Conservation (phyloP, 2,329 filamentous ascomycete species). For the Bipolaris sorokiniana region DNA sequence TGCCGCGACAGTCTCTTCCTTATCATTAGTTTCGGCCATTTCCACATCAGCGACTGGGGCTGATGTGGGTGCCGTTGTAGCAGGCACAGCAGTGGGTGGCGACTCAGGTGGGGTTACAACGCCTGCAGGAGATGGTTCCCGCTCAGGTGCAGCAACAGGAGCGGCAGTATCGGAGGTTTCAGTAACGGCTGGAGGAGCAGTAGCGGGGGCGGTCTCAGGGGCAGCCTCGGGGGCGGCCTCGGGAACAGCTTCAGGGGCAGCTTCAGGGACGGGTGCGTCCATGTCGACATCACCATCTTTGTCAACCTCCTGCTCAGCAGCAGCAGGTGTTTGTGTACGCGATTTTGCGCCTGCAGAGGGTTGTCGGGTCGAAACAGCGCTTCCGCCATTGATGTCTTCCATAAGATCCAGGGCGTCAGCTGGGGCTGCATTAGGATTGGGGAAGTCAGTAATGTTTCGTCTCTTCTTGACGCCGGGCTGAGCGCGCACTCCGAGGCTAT, state of each 20-base stretch:
- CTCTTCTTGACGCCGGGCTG: constrained; percentile 58
- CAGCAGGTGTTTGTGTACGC: constrained; percentile 37
- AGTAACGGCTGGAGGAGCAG: background rate
- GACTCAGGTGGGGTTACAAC: constrained; percentile 48
- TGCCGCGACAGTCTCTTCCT: constrained; percentile 25
- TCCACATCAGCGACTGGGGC: constrained; percentile 38
- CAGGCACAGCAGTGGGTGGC: constrained; percentile 29
- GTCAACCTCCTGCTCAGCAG: constrained; percentile 31
- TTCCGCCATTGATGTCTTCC: constrained; percentile 43
- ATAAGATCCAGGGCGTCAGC: constrained; percentile 38
- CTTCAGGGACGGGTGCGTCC: constrained; percentile 33
- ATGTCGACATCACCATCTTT: constrained; percentile 48
- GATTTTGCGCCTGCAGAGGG: constrained; percentile 34
- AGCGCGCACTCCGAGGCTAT: constrained; percentile 71
- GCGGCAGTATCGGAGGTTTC: constrained; percentile 18
- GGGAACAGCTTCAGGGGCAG: constrained; percentile 8
- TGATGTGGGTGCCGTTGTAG: constrained; percentile 24
- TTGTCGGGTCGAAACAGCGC: constrained; percentile 36
- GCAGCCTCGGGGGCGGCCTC: constrained; percentile 13
- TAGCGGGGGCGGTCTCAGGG: background rate
- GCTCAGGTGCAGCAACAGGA: constrained; percentile 17
- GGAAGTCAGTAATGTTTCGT: constrained; percentile 67
- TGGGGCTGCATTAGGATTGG: constrained; percentile 58
- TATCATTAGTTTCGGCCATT: constrained; percentile 35
- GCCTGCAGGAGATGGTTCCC: constrained; percentile 39